Percentiles rank a stretch among this genome's conserved stretches.
Conservation (phyloP, 495 filamentous ascomycete genomes). For the Neurospora terricola region DNA sequence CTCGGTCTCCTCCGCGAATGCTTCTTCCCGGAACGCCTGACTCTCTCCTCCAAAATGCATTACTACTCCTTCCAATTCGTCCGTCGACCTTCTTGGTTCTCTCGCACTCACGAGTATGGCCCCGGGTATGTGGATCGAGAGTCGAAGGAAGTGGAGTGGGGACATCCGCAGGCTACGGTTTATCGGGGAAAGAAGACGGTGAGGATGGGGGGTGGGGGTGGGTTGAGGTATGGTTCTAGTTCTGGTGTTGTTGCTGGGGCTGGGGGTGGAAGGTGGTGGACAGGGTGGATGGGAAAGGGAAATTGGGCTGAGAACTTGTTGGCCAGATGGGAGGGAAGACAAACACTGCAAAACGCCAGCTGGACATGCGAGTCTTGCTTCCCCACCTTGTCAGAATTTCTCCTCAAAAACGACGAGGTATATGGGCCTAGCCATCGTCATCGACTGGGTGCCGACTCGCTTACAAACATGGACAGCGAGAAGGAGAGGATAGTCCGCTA, state of each 20-base stretch:
- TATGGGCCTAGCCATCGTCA: constrained; percentile 38
- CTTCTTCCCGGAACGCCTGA: constrained; percentile 40
- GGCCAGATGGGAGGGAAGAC: constrained; percentile 21
- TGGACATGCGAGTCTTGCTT: constrained; percentile 51
- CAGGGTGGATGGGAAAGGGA: not conserved
- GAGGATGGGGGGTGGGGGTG: constrained; percentile 36
- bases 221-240: constrained; percentile 21
- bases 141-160: constrained; percentile 34
- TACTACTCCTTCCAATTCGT: constrained; percentile 44
- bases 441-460: not conserved
- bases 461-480: constrained; percentile 26
- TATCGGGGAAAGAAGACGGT: constrained; percentile 40
- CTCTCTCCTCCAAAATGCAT: constrained; percentile 43
- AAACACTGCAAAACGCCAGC: constrained; percentile 33
- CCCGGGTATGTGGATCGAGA: constrained; percentile 32
- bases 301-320: not conserved
- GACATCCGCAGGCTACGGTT: constrained; percentile 46
- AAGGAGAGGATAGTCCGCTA: constrained; percentile 31
- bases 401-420: constrained; percentile 42
- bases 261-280: not conserved
- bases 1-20: constrained; percentile 37
- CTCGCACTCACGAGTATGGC: not conserved
- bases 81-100: not conserved
- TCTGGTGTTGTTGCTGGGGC: not conserved
- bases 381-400: constrained; percentile 37